Percentiles rank a stretch among this genome's conserved stretches.
These are phyloP conservation scores for Pythium brachiatum DNA, from an alignment of 352 stramenopile genomes.

Conservation along the genomic window DNA sequence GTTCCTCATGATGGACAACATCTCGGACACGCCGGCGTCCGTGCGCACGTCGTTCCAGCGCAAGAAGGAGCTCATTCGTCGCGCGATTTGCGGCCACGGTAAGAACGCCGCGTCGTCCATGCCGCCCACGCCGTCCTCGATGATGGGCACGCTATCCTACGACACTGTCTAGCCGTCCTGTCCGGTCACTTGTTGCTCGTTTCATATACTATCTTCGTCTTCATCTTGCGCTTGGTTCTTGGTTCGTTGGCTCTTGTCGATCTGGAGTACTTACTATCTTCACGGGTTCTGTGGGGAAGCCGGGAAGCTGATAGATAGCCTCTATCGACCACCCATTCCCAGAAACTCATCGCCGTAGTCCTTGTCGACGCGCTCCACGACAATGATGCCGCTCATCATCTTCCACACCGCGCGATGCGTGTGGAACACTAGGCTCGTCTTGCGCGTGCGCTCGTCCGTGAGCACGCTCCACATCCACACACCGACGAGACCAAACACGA, in stretches of 20 bases:
- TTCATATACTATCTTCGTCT: constrained; percentile 18
- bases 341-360: constrained; percentile 11
- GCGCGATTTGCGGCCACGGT: constrained; percentile 73
- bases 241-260: not conserved
- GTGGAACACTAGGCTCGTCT: constrained; percentile 19
- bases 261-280: no score
- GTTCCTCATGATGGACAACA: constrained; percentile 79
- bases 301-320: no score
- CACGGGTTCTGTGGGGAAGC: no score
- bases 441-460: constrained; percentile 18
- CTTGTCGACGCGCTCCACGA: constrained; percentile 20
- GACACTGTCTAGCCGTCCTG: constrained; percentile 22
- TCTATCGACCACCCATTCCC: not conserved
- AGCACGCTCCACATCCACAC: constrained; percentile 22
- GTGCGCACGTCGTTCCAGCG: constrained; percentile 79
- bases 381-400: constrained; percentile 10
- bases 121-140: constrained; percentile 26
- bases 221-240: not conserved
- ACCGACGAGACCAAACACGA: constrained; percentile 21
- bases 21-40: constrained; percentile 70
- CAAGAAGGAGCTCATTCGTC: constrained; percentile 83
- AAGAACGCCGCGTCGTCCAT: constrained; percentile 35
- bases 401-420: constrained; percentile 14
- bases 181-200: not conserved
- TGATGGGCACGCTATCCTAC: constrained; percentile 12